Evolutionary conservation across 2,329 filamentous ascomycete species (phyloP), one percentile per base, ranked within the genome.

Genomic region (Trichophyton mentagrophytes): DNA sequence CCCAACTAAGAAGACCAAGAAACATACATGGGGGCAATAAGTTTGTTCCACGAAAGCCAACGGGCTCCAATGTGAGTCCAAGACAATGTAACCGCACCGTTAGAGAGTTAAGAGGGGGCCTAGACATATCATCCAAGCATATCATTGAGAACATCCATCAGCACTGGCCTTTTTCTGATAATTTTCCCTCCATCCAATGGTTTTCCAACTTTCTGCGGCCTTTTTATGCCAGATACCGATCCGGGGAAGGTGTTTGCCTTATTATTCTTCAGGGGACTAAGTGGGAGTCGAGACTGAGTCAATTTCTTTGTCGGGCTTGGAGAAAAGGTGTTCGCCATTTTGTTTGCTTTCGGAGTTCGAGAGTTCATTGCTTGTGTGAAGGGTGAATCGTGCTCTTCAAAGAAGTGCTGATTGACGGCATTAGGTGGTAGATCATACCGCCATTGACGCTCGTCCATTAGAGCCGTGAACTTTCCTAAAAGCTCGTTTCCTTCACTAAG

Each of bases 391-490:
- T 68, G 63, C 1, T 68, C 82, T 55, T 85, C 85, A 65, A 90
- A 91, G 46, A 76, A 70, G 74, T 95, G 90, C 33, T 77, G 80
- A 8, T 85, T 83, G 6, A 87, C 71, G 51, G 87, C 88, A 9
- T 82, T 78, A 1, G 71, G 70, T 0, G 83, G 83, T 58, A 97
- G 70, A 66, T 95, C 82, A 66, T 90, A 85, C 15, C 90, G 79
- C 91, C 93, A 97, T n/a, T 81, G 77, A 59, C 82, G 84, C 61
- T 80, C 77, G 65, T 91, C 87, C 78, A 96, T 92, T 46, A 97
- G 74, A 2, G 77, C 74, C 6, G 97, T 81, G 68, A 97, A 89
- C 22, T 81, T 81, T 38, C 82, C 82, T 13, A 99, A 79, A 74
- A 97, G 85, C 66, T 90, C 88, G 66, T 89, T 85, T 1, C 75